A percentile compares a stretch with the other conserved stretches of the same genome.
Evolutionary conservation across 768 basidiomycete genomes (phyloP).

Genomic region (Tremella yokohamensis): DNA sequence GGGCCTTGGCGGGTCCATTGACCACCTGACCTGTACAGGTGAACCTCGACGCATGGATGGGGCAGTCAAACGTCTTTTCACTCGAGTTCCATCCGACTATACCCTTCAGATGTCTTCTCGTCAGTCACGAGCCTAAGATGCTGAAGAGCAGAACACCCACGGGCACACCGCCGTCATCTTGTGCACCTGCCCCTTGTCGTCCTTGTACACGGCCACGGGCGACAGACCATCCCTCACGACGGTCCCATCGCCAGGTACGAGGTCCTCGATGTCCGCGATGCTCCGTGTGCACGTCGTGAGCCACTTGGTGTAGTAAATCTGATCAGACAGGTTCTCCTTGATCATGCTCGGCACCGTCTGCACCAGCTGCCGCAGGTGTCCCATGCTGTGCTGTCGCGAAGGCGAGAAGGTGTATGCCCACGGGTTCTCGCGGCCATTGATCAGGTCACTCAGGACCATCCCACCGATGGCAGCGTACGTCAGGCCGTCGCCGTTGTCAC

Average conservation of each 20-base stretch:
- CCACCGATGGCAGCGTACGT: constrained; percentile 31
- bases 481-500: constrained; percentile 29
- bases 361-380: constrained; percentile 14
- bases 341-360: constrained; percentile 19
- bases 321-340: constrained; percentile 27
- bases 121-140: background rate
- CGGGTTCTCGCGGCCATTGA: constrained; percentile 19
- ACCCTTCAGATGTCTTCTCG: constrained; percentile 18
- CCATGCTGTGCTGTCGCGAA: constrained; percentile 23
- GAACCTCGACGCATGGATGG: constrained; percentile 31
- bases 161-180: constrained; percentile 35
- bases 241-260: constrained; percentile 26
- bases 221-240: constrained; percentile 23
- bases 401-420: constrained; percentile 27
- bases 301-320: constrained; percentile 28
- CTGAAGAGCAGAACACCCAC: constrained; percentile 5
- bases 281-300: constrained; percentile 23
- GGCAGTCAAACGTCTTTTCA: constrained; percentile 30
- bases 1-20: constrained; percentile 25
- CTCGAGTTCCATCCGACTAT: constrained; percentile 27
- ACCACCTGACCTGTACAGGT: constrained; percentile 28
- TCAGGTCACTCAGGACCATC: constrained; percentile 20
- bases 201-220: constrained; percentile 28
- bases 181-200: constrained; percentile 19
- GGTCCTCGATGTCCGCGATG: constrained; percentile 28